Base-by-base conservation (phyloP, 1,284 basidiomycete species). In the Melampsora americana region DNA sequence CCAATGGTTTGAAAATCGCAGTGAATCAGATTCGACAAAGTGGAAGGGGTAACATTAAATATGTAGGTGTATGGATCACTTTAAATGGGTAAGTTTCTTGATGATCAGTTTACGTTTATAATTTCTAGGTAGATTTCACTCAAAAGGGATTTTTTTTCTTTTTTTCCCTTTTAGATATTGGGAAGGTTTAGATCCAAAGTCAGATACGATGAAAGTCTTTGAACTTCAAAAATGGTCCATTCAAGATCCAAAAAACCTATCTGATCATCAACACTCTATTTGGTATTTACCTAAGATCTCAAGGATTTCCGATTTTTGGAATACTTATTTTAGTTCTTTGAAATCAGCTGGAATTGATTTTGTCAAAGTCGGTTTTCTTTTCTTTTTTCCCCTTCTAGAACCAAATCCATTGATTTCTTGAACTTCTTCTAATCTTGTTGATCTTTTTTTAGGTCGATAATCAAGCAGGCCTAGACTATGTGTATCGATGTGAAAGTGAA, bases 371-470 rank as follows among this genome's bases (percentile, higher is more conserved):
- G 14, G 50, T 26, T 69, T 9, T n/a, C n/a, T n/a, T n/a, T n/a
- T n/a, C n/a, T n/a, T n/a, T n/a, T n/a, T n/a, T n/a, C n/a, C n/a
- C n/a, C n/a, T n/a, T n/a, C n/a, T 68, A 53, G 23, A 35, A 32
- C 6, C 39, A 14, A n/a, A n/a, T n/a, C n/a, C n/a, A n/a, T n/a
- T n/a, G n/a, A n/a, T n/a, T n/a, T n/a, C n/a, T n/a, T n/a, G n/a
- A n/a, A n/a, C n/a, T n/a, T n/a, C n/a, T n/a, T n/a, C n/a, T n/a
- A n/a, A n/a, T n/a, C n/a, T n/a, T n/a, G n/a, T n/a, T n/a, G n/a
- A n/a, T n/a, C n/a, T n/a, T 62, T 12, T 12, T 39, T 23, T 44
- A 70, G 69, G 60, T 70, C 9, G 69, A 70, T 70, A 70, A 70
- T 70, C 69, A 70, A 62, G 69, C 69, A 7, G 59, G 69, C 1